Conservation (phyloP, 2,329 filamentous ascomycete genomes). For the Fusarium coffeatum region DNA sequence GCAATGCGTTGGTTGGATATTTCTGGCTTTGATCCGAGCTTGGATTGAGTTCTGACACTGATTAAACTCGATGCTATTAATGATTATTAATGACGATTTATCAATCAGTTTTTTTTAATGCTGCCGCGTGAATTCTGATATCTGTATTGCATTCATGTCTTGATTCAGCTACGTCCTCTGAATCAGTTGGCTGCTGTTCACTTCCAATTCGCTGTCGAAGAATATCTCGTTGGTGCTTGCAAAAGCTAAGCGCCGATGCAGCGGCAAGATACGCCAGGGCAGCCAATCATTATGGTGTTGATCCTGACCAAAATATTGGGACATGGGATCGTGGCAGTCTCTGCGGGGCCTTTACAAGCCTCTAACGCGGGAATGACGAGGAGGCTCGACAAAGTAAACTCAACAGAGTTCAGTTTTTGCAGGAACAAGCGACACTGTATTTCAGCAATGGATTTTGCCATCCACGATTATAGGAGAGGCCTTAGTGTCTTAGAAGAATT, state of each 20-base stretch:
- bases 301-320: constrained; percentile 16
- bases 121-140: not conserved
- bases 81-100: constrained; percentile 26
- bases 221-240: constrained; percentile 14
- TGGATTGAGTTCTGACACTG: constrained; percentile 9
- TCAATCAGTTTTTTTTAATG: not conserved
- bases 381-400: constrained; percentile 6
- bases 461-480: not conserved
- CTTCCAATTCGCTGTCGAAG: constrained; percentile 7
- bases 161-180: constrained; percentile 12
- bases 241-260: constrained; percentile 35
- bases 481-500: no score
- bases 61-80: constrained; percentile 9
- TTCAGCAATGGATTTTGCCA: not conserved
- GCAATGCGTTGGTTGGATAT: constrained; percentile 26
- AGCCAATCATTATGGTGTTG: constrained; percentile 19
- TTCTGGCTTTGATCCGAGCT: not conserved
- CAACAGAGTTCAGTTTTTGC: constrained; percentile 6
- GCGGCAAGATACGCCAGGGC: constrained; percentile 27
- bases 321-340: constrained; percentile 21
- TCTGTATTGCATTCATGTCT: not conserved
- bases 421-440: not conserved
- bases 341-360: constrained; percentile 25
- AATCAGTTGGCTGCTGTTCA: constrained; percentile 11
- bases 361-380: constrained; percentile 28